Conservation (phyloP, 768 basidiomycete species). For the Mycena albidolilacea region DNA sequence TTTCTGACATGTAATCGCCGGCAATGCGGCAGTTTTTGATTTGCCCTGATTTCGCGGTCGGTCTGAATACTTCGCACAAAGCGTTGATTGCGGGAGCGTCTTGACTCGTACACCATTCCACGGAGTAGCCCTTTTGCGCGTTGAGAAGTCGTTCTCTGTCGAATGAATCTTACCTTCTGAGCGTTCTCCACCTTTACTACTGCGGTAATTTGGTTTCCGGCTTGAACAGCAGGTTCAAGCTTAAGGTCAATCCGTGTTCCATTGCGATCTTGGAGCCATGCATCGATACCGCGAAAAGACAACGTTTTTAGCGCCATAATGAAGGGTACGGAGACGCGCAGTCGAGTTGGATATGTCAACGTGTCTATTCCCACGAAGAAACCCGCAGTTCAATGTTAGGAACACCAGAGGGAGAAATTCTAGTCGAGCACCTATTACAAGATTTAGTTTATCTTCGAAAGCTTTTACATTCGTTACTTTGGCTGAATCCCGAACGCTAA, state of each 20-base stretch:
- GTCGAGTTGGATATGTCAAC: background rate
- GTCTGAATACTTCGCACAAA: conserved; percentile 18
- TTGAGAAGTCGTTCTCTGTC: no score
- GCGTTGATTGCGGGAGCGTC: background rate
- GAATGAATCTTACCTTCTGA: background rate
- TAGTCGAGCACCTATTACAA: no score
- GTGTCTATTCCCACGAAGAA: conserved; percentile 3
- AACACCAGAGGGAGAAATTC: no score
- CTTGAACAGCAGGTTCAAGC: background rate
- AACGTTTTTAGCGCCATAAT: background rate
- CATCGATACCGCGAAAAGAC: background rate
- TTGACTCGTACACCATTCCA: background rate
- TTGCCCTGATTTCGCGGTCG: no score
- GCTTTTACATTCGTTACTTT: no score
- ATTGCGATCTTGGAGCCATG: conserved; percentile 7
- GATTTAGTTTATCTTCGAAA: no score
- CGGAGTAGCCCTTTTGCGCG: background rate
- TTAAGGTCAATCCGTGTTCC: background rate
- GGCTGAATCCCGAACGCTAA: no score
- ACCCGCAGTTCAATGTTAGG: background rate
- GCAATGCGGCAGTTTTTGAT: background rate
- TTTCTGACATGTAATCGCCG: background rate
- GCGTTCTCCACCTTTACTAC: background rate
- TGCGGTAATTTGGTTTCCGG: background rate
- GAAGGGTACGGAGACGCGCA: background rate